phyloP scores from a whole-genome alignment of 2,329 filamentous ascomycete species.

The Coniochaeta sp. region DNA sequence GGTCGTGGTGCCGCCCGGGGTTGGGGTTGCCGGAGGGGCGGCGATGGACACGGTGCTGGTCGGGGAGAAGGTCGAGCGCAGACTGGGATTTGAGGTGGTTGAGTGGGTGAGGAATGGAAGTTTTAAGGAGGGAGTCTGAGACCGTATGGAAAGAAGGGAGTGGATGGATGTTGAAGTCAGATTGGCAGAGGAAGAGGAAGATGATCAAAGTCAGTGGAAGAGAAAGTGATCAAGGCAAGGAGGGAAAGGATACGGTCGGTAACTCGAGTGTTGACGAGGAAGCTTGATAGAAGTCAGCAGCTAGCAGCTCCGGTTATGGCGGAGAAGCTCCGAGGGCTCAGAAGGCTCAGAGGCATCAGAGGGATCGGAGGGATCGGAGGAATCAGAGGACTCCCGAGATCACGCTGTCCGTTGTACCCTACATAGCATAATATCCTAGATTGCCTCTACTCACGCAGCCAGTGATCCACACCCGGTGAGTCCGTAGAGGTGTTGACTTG shows the following conservation, averaged over 20 bases:
- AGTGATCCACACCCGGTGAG: no score
- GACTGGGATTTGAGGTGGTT: constrained; percentile 79
- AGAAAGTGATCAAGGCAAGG: background rate
- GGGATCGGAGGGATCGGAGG: no score
- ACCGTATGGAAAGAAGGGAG: constrained; percentile 6
- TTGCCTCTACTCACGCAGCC: background rate
- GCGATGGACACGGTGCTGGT: constrained; percentile 39
- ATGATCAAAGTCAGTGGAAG: background rate
- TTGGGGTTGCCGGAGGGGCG: constrained; percentile 67
- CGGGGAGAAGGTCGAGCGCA: constrained; percentile 63
- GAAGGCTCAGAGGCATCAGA: no score
- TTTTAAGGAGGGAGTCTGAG: constrained; percentile 24
- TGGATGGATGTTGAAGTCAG: background rate
- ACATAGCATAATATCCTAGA: no score
- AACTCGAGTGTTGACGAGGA: no score
- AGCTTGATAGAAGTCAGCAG: no score
- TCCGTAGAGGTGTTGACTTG: background rate
- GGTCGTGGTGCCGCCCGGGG: constrained; percentile 29
- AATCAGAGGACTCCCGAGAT: no score
- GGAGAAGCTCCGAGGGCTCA: no score
- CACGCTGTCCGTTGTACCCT: no score
- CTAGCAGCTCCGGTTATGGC: no score
- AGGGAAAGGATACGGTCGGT: no score
- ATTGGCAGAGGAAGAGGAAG: constrained; percentile 1
- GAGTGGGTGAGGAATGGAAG: constrained; percentile 61